Evolutionary conservation across 176 grass and related monocot species (phyloP).

Genomic region (Oryza officinalis): DNA sequence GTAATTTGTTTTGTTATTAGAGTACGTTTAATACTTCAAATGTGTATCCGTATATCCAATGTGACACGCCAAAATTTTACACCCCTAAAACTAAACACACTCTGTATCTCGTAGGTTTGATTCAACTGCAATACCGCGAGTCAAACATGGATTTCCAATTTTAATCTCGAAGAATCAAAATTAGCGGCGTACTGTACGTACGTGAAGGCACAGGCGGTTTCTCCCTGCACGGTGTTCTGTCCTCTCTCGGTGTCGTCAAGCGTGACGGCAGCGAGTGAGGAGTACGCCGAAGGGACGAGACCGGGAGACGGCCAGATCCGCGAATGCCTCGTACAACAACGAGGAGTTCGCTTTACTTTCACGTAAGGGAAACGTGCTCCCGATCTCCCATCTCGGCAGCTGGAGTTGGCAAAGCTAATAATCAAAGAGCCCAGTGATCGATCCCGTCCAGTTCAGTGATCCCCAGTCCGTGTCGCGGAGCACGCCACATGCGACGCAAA

Average conservation of each 20-base stretch:
- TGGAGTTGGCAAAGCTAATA: slow-evolving; percentile 25
- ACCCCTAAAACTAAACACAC: too few species aligned
- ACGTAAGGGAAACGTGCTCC: slow-evolving; percentile 19
- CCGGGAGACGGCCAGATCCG: background rate
- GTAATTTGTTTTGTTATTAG: too few species aligned
- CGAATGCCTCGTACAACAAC: background rate
- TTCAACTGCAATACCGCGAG: too few species aligned
- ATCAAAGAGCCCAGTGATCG: background rate
- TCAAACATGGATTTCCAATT: background rate
- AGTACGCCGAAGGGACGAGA: background rate
- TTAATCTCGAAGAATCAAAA: background rate
- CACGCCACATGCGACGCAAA: slow-evolving; percentile 29
- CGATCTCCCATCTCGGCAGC: background rate
- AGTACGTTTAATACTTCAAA: too few species aligned
- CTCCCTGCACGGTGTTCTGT: background rate
- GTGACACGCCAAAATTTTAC: too few species aligned
- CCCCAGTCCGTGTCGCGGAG: background rate
- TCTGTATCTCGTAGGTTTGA: too few species aligned
- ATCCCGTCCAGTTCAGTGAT: background rate
- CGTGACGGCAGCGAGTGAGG: background rate
- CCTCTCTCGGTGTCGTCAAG: background rate
- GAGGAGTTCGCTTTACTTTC: slow-evolving; percentile 20
- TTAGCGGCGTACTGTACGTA: background rate
- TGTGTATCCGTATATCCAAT: too few species aligned
- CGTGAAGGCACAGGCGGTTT: too few species aligned